A percentile compares a stretch with the other conserved stretches of the same genome.
These are phyloP conservation scores for Cunninghamia lanceolata DNA, from an alignment of 75 land plant genomes.

Conservation along the genomic window DNA sequence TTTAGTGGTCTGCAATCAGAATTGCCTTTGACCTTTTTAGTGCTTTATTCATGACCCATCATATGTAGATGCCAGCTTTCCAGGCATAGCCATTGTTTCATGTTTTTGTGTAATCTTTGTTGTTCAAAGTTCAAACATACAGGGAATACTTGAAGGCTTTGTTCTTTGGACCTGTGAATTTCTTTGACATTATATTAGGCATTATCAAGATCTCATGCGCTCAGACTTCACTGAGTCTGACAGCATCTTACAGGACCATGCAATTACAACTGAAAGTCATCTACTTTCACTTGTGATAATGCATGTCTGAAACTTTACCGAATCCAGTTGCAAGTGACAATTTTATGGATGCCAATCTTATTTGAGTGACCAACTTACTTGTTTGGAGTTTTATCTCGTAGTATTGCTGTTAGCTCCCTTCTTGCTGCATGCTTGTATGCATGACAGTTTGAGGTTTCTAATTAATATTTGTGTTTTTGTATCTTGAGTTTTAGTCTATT, in stretches of 20 bases:
- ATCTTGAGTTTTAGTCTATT: neutral
- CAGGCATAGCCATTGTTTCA: neutral
- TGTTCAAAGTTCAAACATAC: neutral
- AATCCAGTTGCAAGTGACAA: neutral
- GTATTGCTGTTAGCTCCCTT: neutral
- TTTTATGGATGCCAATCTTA: neutral
- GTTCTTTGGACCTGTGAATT: neutral
- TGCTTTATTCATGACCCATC: neutral
- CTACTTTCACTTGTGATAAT: neutral
- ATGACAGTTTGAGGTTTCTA: neutral
- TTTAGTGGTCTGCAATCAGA: neutral
- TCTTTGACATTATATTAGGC: neutral
- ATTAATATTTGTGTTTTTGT: neutral
- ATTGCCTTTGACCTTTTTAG: neutral
- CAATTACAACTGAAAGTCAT: neutral
- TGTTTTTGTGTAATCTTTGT: neutral
- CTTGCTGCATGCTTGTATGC: neutral
- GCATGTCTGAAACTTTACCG: neutral
- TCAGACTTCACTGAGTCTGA: neutral
- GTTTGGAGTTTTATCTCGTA: neutral
- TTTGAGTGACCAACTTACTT: neutral
- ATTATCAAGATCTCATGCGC: neutral
- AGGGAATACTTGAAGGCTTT: neutral
- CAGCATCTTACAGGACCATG: neutral
- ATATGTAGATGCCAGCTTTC: neutral